Evolutionary conservation across 2,329 filamentous ascomycete genomes (phyloP).

Genomic region (Aspergillus novofumigatus): DNA sequence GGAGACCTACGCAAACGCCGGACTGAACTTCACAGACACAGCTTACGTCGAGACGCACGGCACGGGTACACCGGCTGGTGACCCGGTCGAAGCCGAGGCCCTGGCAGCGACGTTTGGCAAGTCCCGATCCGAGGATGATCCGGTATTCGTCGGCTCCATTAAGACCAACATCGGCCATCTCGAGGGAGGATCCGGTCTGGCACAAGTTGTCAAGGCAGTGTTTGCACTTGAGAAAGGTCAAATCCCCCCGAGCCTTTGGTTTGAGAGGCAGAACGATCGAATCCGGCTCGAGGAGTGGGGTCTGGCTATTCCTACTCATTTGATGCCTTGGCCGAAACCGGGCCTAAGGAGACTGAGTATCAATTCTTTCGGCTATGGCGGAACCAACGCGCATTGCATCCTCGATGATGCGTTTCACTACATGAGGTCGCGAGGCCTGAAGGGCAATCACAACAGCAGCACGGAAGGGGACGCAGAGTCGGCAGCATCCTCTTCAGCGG

Average conservation of each 20-base stretch:
- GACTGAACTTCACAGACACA: constrained; percentile 16
- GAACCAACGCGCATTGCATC: constrained; percentile 17
- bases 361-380: constrained; percentile 19
- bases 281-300: neutral
- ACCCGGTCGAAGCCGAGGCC: constrained; percentile 16
- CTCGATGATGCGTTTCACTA: constrained; percentile 7
- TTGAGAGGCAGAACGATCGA: no score
- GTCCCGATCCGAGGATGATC: neutral
- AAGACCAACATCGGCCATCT: constrained; percentile 16
- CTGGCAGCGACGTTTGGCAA: constrained; percentile 9
- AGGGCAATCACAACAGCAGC: neutral
- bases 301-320: neutral
- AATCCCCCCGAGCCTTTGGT: constrained; percentile 22
- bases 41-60: constrained; percentile 39
- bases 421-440: neutral
- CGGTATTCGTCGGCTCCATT: neutral
- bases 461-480: neutral
- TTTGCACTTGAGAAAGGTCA: constrained; percentile 43
- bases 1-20: constrained; percentile 27
- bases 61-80: constrained; percentile 33
- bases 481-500: neutral
- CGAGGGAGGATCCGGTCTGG: constrained; percentile 34
- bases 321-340: constrained; percentile 6
- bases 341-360: constrained; percentile 8
- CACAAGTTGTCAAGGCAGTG: constrained; percentile 39